Evolutionary conservation across 2,329 filamentous ascomycete species (phyloP).

Genomic region (Ustulina deusta): DNA sequence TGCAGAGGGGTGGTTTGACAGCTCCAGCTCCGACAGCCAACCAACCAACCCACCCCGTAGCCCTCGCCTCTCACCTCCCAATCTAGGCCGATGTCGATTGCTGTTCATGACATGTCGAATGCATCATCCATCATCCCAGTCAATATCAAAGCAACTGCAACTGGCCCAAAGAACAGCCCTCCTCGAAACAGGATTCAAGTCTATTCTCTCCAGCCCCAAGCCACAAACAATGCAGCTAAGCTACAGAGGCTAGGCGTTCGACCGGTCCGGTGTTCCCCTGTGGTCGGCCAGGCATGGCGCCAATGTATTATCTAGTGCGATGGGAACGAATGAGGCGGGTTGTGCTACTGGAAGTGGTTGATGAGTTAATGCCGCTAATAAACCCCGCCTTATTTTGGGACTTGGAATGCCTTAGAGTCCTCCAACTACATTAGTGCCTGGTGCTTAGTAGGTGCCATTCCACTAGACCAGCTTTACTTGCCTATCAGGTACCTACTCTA

Average conservation of each 20-base stretch:
- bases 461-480: too few species aligned
- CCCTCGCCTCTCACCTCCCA: constrained; percentile 17
- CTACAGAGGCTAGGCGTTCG: constrained; percentile 6
- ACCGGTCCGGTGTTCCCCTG: constrained; percentile 21
- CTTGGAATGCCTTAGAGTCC: background rate
- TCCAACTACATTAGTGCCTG: too few species aligned
- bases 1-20: background rate
- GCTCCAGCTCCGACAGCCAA: background rate
- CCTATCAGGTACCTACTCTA: too few species aligned
- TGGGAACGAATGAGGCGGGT: constrained; percentile 4
- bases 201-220: constrained; percentile 16
- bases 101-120: constrained; percentile 29
- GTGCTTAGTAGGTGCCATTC: too few species aligned
- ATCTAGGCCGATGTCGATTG: background rate
- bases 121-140: background rate
- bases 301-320: constrained; percentile 9
- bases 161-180: background rate
- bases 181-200: constrained; percentile 3
- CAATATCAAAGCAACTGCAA: background rate
- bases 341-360: constrained; percentile 13
- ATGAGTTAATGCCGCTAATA: constrained; percentile 18
- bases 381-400: constrained; percentile 8
- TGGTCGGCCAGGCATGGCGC: background rate
- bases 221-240: constrained; percentile 27
- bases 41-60: background rate